Conservation (phyloP, 2,329 filamentous ascomycete genomes). For the Rosellinia necatrix region DNA sequence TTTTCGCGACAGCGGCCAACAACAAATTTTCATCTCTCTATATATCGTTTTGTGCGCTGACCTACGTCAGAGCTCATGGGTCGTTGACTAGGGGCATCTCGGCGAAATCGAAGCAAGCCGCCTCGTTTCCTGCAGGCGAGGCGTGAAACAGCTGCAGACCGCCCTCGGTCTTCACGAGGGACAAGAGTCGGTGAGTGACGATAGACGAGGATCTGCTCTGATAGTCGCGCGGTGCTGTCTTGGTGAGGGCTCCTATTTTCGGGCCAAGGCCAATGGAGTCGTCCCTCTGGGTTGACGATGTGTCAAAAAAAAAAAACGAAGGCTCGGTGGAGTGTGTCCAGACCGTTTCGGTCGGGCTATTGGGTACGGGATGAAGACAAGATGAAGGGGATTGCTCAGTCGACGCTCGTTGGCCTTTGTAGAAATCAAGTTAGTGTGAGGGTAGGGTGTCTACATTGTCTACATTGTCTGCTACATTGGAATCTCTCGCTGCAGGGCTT, state of each 20-base stretch:
- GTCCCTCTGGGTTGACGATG: constrained; percentile 27
- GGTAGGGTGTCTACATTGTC: constrained; percentile 22
- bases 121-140: constrained; percentile 35
- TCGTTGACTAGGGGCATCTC: constrained; percentile 14
- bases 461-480: too few relatives aligned
- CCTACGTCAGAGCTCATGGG: constrained; percentile 32
- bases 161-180: constrained; percentile 28
- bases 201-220: constrained; percentile 34
- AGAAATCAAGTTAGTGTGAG: neutral
- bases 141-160: constrained; percentile 36
- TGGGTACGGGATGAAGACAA: constrained; percentile 28
- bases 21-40: constrained; percentile 25
- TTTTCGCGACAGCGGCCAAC: constrained; percentile 30
- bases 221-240: constrained; percentile 32
- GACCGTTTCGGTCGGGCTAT: constrained; percentile 32
- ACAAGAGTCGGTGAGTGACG: constrained; percentile 38
- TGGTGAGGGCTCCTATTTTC: constrained; percentile 32
- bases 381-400: constrained; percentile 17
- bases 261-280: constrained; percentile 26
- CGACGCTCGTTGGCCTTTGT: constrained; percentile 21
- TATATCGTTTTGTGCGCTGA: constrained; percentile 35
- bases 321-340: constrained; percentile 33
- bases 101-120: constrained; percentile 14
- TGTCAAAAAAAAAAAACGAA: constrained; percentile 22
- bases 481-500: constrained; percentile 21